Evolutionary conservation across 495 filamentous ascomycete species (phyloP).

Genomic region (Aspergillus affinis): DNA sequence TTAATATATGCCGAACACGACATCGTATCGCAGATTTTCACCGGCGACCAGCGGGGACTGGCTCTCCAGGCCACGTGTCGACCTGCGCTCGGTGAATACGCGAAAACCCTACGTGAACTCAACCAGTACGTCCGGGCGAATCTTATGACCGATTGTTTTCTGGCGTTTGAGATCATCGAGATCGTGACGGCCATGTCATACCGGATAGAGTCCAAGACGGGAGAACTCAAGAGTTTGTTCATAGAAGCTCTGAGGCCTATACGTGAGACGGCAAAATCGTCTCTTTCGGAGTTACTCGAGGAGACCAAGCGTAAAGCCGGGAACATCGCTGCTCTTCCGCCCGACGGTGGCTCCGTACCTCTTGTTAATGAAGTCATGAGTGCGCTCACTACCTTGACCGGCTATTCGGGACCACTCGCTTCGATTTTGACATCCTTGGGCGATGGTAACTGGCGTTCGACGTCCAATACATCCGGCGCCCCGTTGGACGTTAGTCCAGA

Average conservation of each 20-base stretch:
- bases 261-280: constrained; percentile 85
- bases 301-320: constrained; percentile 73
- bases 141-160: constrained; percentile 88
- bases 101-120: constrained; percentile 82
- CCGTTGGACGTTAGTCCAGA: constrained; percentile 87
- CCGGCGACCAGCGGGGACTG: constrained; percentile 75
- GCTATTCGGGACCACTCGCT: constrained; percentile 81
- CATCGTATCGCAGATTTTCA: constrained; percentile 80
- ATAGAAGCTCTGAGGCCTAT: constrained; percentile 85
- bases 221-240: constrained; percentile 79
- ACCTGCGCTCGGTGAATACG: constrained; percentile 72
- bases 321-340: constrained; percentile 62
- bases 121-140: constrained; percentile 86
- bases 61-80: constrained; percentile 77
- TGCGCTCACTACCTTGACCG: constrained; percentile 79
- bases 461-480: constrained; percentile 59
- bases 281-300: constrained; percentile 79
- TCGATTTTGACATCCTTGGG: constrained; percentile 90
- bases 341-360: constrained; percentile 76
- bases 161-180: constrained; percentile 94
- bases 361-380: constrained; percentile 83
- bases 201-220: constrained; percentile 75
- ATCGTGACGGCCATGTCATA: constrained; percentile 80
- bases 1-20: constrained; percentile 86
- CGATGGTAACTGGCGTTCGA: constrained; percentile 80